phyloP scores from a whole-genome alignment of 306 rosid genomes.

The Pyrus communis region DNA sequence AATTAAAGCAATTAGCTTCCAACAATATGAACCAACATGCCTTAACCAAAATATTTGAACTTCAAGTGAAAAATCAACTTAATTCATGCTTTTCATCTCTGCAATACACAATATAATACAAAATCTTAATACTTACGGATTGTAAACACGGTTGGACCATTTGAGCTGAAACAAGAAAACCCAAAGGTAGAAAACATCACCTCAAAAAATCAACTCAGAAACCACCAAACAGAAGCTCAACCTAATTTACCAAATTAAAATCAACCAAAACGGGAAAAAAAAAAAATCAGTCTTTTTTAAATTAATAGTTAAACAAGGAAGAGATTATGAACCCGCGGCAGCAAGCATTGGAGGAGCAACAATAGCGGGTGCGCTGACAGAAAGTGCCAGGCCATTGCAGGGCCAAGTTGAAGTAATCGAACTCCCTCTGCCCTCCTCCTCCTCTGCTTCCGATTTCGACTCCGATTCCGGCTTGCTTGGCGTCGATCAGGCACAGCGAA shows the following conservation, averaged over 20 bases:
- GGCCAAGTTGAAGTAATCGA: slow-evolving; percentile 76
- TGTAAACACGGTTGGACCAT: slow-evolving; percentile 62
- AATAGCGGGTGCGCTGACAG: slow-evolving; percentile 41
- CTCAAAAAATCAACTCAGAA: not conserved
- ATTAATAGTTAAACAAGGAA: not conserved
- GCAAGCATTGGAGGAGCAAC: slow-evolving; percentile 77
- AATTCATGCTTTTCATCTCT: not conserved
- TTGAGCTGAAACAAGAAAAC: slow-evolving; percentile 44
- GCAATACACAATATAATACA: not conserved
- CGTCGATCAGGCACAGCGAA: slow-evolving; percentile 3
- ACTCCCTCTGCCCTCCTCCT: slow-evolving; percentile 45
- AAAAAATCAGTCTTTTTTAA: not conserved
- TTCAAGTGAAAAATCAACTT: not conserved
- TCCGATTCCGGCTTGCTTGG: not conserved
- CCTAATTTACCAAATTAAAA: not conserved
- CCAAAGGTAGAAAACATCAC: not conserved
- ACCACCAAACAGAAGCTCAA: not conserved
- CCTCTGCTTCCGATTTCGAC: slow-evolving; percentile 5
- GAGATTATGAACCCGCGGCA: slow-evolving; percentile 53
- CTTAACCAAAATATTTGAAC: not conserved
- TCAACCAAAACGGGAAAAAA: not conserved
- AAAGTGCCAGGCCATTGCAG: slow-evolving; percentile 83
- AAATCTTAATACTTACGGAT: slow-evolving; percentile 71
- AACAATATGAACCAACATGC: not conserved
- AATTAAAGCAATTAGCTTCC: not conserved